phyloP scores from a whole-genome alignment of 305 asterid species.

The Ilex paraguariensis region DNA sequence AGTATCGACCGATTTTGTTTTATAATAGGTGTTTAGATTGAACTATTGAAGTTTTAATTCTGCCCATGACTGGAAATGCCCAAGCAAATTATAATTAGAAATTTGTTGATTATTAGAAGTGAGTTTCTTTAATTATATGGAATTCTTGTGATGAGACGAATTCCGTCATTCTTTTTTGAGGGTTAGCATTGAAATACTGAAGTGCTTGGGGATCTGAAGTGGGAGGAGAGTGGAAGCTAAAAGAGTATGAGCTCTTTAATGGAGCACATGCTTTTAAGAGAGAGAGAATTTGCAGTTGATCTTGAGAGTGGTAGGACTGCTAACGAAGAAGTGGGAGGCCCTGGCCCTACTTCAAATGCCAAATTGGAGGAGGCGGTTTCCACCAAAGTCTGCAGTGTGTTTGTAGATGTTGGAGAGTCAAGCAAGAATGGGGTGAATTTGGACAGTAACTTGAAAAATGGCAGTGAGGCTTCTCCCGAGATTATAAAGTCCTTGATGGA shows the following conservation, averaged over 20 bases:
- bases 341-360: constrained; percentile 11
- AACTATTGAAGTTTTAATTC: too few relatives aligned
- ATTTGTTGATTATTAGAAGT: too few relatives aligned
- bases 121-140: too few relatives aligned
- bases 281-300: constrained; percentile 35
- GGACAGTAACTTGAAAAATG: constrained; percentile 3
- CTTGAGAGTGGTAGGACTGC: constrained; percentile 28
- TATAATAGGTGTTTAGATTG: too few relatives aligned
- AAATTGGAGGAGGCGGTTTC: constrained; percentile 12
- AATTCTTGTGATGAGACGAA: too few relatives aligned
- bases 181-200: too few relatives aligned
- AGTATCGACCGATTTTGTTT: too few relatives aligned
- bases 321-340: constrained; percentile 21
- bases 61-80: too few relatives aligned
- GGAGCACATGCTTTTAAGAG: constrained; percentile 30
- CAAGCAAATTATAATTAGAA: too few relatives aligned
- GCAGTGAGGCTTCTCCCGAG: constrained; percentile 17
- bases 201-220: too few relatives aligned
- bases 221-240: too few relatives aligned
- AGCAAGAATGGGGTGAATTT: constrained; percentile 14
- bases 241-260: background rate
- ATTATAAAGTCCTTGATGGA: constrained; percentile 23
- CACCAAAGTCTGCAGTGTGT: constrained; percentile 12
- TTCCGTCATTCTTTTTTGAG: too few relatives aligned
- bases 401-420: constrained; percentile 15